Conservation (phyloP, 2,329 filamentous ascomycete species). For the Diplodia mutila region DNA sequence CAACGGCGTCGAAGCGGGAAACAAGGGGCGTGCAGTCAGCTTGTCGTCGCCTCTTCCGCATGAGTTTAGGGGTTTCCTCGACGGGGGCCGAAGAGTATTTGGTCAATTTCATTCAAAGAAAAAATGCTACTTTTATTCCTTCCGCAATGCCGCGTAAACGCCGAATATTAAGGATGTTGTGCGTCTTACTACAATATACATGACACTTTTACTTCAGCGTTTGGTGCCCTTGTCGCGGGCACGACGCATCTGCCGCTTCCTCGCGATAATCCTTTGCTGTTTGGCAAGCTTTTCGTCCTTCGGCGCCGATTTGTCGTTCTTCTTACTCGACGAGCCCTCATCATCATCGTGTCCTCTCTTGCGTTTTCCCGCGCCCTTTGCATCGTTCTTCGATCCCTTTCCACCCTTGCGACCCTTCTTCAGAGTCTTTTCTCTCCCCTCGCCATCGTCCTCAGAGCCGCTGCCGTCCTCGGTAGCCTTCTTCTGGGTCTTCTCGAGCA, state of each 20-base stretch:
- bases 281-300: constrained; percentile 61
- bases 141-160: background rate
- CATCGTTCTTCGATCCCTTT: constrained; percentile 2
- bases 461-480: constrained; percentile 49
- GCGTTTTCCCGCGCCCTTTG: background rate
- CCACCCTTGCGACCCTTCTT: constrained; percentile 19
- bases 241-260: constrained; percentile 76
- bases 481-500: constrained; percentile 48
- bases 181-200: background rate
- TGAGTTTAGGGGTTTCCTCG: background rate
- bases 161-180: background rate
- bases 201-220: background rate
- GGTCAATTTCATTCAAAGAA: background rate
- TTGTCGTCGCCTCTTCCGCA: background rate
- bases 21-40: background rate
- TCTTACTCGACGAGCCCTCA: constrained; percentile 37
- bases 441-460: constrained; percentile 37
- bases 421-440: constrained; percentile 47
- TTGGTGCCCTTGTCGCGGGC: constrained; percentile 51
- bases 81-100: background rate
- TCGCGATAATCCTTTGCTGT: constrained; percentile 78
- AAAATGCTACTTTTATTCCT: background rate
- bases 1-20: background rate
- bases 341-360: constrained; percentile 27
- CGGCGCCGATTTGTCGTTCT: constrained; percentile 43